Evolutionary conservation across 306 rosid genomes (phyloP).

Genomic region (Quercus ilex): DNA sequence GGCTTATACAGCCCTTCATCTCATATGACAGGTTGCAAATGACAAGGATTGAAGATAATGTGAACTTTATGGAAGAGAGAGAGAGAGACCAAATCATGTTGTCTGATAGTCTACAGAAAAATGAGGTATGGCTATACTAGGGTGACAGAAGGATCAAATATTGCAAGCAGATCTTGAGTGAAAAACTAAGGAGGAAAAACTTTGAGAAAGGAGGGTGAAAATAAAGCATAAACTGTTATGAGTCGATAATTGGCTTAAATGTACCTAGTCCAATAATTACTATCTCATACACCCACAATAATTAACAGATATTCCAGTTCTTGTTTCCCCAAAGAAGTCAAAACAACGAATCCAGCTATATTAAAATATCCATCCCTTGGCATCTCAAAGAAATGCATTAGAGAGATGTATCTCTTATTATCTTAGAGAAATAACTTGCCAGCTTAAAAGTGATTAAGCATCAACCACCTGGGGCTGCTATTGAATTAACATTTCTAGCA

Average conservation of each 20-base stretch:
- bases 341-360: not conserved
- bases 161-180: not conserved
- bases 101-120: not conserved
- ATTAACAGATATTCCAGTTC: not conserved
- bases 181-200: not conserved
- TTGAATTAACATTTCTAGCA: too few species aligned
- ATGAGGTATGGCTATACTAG: too few species aligned
- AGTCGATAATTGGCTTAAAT: not conserved
- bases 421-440: not conserved
- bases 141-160: not conserved
- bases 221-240: too few species aligned
- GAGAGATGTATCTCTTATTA: not conserved
- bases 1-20: not conserved
- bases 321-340: not conserved
- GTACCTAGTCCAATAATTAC: not conserved
- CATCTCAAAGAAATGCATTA: not conserved
- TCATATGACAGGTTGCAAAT: not conserved
- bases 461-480: too few species aligned
- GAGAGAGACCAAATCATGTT: not conserved
- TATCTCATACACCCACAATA: not conserved
- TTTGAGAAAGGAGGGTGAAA: not conserved
- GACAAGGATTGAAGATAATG: not conserved
- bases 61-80: not conserved
- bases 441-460: too few species aligned
- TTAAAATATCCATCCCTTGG: not conserved